Evolutionary conservation across 768 basidiomycete genomes (phyloP).

Genomic region (Tephrocybe sp.): DNA sequence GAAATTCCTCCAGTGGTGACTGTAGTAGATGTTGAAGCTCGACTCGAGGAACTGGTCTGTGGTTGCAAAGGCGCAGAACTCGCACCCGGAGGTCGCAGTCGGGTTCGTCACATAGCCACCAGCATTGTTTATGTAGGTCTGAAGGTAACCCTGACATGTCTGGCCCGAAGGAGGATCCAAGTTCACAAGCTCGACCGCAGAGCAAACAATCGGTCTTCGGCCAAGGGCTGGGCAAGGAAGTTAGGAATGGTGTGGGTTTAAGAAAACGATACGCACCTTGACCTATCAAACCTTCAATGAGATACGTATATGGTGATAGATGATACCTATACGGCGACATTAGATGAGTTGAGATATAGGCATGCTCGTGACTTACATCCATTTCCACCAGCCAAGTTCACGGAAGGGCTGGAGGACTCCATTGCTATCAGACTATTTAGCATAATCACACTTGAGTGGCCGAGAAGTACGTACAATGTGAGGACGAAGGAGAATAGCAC

Average conservation of each 20-base stretch:
- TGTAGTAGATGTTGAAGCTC: slow-evolving; percentile 64
- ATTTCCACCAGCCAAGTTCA: slow-evolving; percentile 67
- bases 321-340: slow-evolving; percentile 25
- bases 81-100: slow-evolving; percentile 47
- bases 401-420: slow-evolving; percentile 68
- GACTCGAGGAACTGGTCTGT: slow-evolving; percentile 56
- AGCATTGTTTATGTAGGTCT: slow-evolving; percentile 43
- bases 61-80: slow-evolving; percentile 52
- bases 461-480: slow-evolving; percentile 52
- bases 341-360: not conserved
- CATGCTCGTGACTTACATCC: slow-evolving; percentile 51
- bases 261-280: slow-evolving; percentile 48
- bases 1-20: slow-evolving; percentile 49
- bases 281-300: slow-evolving; percentile 49
- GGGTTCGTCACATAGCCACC: slow-evolving; percentile 66
- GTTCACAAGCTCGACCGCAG: slow-evolving; percentile 58
- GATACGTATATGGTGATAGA: slow-evolving; percentile 50
- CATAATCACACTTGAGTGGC: slow-evolving; percentile 7
- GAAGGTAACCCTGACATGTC: slow-evolving; percentile 55
- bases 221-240: slow-evolving; percentile 49
- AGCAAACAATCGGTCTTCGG: slow-evolving; percentile 50
- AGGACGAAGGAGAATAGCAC: slow-evolving; percentile 63
- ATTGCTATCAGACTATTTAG: slow-evolving; percentile 35
- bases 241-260: too few relatives aligned
- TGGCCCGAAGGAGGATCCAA: slow-evolving; percentile 59